Base-by-base conservation (phyloP, 768 basidiomycete species). In the Xanthoconium stramineum region DNA sequence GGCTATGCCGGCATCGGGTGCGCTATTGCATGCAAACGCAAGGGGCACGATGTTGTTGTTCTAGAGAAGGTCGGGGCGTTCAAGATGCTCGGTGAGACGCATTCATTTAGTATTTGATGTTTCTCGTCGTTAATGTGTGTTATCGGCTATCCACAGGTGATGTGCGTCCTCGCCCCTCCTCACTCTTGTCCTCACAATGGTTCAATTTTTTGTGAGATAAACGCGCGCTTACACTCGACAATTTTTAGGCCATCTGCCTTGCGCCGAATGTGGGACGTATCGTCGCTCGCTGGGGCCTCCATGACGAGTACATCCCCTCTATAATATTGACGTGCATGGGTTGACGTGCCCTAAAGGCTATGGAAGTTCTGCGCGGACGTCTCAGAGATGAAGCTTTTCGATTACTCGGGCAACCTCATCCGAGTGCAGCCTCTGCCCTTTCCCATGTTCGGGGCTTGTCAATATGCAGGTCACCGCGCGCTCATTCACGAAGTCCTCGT, bases 1-100 rank as follows among this genome's bases (percentile, higher is more conserved):
- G 68, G 69, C 6, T 68, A 64, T 46, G 68, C 58, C 5, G 72
- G 69, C 5, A 53, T 74, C 6, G 64, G 63, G 4, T 67, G 65
- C 45, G 69, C 68, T 12, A 63, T 74, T 40, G 69, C 67, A 51
- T 63, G 60, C 30, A 61, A 61, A 17, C 44, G 64, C 19, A 62
- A 72, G 44, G 68, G 63, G 6, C 66, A 65, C 57, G 53, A 65
- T 11, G 68, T 68, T 10, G 53, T 61, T 32, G 50, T 74, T 13
- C 43, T 73, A 6, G 72, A 69, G 38, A 67, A 67, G 45, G 61
- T 32, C 17, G 20, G 20, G 28, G 33, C 53, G 40, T 47, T 69
- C 44, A 56, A 58, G 46, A 39, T 32, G 1, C 51, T 65, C 19
- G 67, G 66, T 65, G 47, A 57, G 59, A 30, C 17, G 12, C 15